A percentile compares a stretch with the other conserved stretches of the same genome.
phyloP scores from a whole-genome alignment of 805 yeast species.

The Torulaspora indica region DNA sequence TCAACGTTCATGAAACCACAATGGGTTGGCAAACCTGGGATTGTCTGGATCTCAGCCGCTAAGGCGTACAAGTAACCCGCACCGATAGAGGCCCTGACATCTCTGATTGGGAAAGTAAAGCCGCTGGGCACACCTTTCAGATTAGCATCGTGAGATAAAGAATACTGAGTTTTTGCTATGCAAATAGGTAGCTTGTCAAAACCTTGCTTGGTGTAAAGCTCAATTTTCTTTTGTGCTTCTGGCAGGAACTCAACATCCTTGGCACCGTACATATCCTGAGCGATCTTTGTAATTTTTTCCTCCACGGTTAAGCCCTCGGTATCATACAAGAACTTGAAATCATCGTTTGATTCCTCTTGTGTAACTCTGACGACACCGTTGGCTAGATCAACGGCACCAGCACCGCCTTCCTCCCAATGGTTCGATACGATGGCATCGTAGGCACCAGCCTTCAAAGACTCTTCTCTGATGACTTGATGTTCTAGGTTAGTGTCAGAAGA shows the following conservation, averaged over 20 bases:
- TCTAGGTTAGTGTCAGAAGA: slow-evolving; percentile 67
- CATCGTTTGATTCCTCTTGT: slow-evolving; percentile 40
- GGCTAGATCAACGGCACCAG: slow-evolving; percentile 72
- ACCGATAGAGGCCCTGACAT: slow-evolving; percentile 71
- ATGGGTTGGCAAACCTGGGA: slow-evolving; percentile 81
- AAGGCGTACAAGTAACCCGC: slow-evolving; percentile 81
- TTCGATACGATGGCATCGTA: slow-evolving; percentile 71
- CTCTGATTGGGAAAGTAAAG: slow-evolving; percentile 75
- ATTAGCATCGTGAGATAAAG: slow-evolving; percentile 75
- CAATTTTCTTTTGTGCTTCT: slow-evolving; percentile 65
- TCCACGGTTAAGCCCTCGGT: slow-evolving; percentile 55
- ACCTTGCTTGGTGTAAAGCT: slow-evolving; percentile 65
- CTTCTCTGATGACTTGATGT: slow-evolving; percentile 61
- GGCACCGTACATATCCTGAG: slow-evolving; percentile 76
- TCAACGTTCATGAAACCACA: slow-evolving; percentile 86
- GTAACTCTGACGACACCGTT: slow-evolving; percentile 62
- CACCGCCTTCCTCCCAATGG: slow-evolving; percentile 87
- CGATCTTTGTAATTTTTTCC: slow-evolving; percentile 62
- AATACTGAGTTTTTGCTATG: slow-evolving; percentile 82
- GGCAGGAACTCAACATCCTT: slow-evolving; percentile 62
- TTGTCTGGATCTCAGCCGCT: slow-evolving; percentile 82
- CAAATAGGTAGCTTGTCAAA: slow-evolving; percentile 75
- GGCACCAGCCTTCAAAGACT: slow-evolving; percentile 73
- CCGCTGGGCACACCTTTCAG: slow-evolving; percentile 82
- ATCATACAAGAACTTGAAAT: slow-evolving; percentile 56